Evolutionary conservation across 2,329 filamentous ascomycete species (phyloP).

Genomic region (Thelonectria rubi): DNA sequence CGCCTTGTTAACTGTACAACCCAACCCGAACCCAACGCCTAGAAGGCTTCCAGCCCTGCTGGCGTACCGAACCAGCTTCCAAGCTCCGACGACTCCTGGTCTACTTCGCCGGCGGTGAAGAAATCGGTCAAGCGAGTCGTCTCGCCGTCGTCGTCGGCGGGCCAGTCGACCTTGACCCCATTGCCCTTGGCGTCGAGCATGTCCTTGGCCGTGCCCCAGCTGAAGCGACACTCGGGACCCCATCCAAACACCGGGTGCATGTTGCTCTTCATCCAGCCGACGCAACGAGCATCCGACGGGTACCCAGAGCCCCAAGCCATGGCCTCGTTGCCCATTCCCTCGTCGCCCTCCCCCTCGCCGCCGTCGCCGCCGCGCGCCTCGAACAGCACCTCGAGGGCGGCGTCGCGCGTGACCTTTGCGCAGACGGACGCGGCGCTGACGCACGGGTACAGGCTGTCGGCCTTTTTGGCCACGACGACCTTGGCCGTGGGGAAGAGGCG

Average conservation of each 20-base stretch:
- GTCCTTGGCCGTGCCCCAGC: conserved; percentile 95
- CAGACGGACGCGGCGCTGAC: conserved; percentile 94
- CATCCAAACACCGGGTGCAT: conserved; percentile 97
- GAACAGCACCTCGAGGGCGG: conserved; percentile 83
- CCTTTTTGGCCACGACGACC: conserved; percentile 87
- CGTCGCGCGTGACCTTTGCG: conserved; percentile 95
- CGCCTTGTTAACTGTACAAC: conserved; percentile 8
- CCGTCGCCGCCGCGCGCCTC: conserved; percentile 50
- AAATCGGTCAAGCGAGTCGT: conserved; percentile 79
- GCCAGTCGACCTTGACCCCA: conserved; percentile 84
- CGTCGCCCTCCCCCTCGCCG: neutral
- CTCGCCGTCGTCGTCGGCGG: conserved; percentile 74
- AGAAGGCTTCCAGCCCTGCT: conserved; percentile 77
- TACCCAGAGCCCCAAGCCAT: conserved; percentile 90
- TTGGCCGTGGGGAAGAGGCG: conserved; percentile 80
- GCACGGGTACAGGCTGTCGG: conserved; percentile 89
- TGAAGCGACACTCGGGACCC: conserved; percentile 92
- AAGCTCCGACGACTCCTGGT: conserved; percentile 69
- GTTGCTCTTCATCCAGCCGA: conserved; percentile 81
- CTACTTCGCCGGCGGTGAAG: conserved; percentile 60
- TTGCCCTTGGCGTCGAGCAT: conserved; percentile 81
- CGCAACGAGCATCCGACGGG: conserved; percentile 84
- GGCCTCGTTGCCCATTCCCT: conserved; percentile 47
- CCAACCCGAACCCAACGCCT: conserved; percentile 33
- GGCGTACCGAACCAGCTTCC: conserved; percentile 83